Percentiles rank a stretch among this genome's conserved stretches.
phyloP scores from a whole-genome alignment of 176 grass and related monocot genomes.

The Bothriochloa decipiens region DNA sequence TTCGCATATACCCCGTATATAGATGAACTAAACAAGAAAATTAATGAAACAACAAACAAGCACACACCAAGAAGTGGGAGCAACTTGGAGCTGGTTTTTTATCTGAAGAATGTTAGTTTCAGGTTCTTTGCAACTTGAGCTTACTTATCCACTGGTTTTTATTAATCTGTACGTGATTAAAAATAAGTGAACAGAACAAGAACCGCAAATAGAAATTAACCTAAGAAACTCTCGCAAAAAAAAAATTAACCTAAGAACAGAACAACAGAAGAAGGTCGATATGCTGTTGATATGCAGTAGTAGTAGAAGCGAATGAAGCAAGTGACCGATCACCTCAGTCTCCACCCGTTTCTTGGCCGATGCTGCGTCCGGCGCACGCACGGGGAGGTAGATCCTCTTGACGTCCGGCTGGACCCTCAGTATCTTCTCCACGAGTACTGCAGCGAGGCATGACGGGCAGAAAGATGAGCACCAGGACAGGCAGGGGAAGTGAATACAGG shows the following conservation, averaged over 20 bases:
- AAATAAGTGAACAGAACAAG: background rate
- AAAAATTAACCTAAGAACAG: too few relatives aligned
- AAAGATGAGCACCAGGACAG: background rate
- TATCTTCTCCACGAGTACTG: conserved; percentile 94
- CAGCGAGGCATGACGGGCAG: background rate
- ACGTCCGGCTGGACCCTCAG: conserved; percentile 84
- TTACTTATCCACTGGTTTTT: background rate
- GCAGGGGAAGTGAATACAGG: background rate
- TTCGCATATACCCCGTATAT: too few relatives aligned
- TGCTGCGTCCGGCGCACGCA: conserved; percentile 51
- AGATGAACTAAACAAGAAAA: background rate
- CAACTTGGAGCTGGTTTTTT: background rate
- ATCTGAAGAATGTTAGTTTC: background rate
- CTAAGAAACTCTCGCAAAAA: too few relatives aligned
- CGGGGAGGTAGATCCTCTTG: conserved; percentile 79
- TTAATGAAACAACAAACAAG: background rate
- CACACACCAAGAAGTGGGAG: background rate
- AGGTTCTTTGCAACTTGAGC: conserved; percentile 14
- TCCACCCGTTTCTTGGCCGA: conserved; percentile 63
- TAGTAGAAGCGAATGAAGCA: background rate
- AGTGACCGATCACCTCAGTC: conserved; percentile 56
- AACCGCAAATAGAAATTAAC: background rate
- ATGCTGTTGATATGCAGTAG: background rate
- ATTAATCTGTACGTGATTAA: background rate
- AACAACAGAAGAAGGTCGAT: background rate